These are phyloP conservation scores for Nasturtium officinale DNA, from an alignment of 345 rosid genomes.

Conservation along the genomic window DNA sequence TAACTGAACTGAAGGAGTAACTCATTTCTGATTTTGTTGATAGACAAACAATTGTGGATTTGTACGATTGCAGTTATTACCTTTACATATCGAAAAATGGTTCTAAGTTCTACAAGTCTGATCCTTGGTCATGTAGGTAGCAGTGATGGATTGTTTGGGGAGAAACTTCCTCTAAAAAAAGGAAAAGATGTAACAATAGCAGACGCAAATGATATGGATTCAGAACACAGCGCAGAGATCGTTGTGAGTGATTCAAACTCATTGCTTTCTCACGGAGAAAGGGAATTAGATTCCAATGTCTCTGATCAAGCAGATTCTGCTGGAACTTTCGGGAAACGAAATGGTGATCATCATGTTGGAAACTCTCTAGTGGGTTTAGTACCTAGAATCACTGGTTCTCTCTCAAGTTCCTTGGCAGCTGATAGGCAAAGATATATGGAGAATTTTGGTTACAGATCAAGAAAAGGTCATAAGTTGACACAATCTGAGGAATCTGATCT, in stretches of 20 bases:
- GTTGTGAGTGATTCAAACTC: slow-evolving; percentile 33
- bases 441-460: slow-evolving; percentile 36
- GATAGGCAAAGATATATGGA: slow-evolving; percentile 48
- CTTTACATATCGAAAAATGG: not conserved
- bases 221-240: slow-evolving; percentile 32
- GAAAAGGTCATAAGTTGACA: slow-evolving; percentile 52
- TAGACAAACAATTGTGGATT: no score
- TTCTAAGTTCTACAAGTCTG: not conserved
- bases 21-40: no score
- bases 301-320: not conserved
- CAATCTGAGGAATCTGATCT: slow-evolving; percentile 81
- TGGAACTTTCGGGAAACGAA: slow-evolving; percentile 30
- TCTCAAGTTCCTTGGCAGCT: slow-evolving; percentile 47
- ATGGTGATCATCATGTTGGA: slow-evolving; percentile 32
- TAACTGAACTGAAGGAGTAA: no score
- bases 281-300: slow-evolving; percentile 1
- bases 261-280: slow-evolving; percentile 41
- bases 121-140: slow-evolving; percentile 46
- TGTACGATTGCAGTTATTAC: not conserved
- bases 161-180: slow-evolving; percentile 20
- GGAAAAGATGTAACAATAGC: slow-evolving; percentile 20
- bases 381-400: slow-evolving; percentile 44
- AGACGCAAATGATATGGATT: slow-evolving; percentile 23
- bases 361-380: slow-evolving; percentile 39
- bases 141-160: slow-evolving; percentile 42